Evolutionary conservation across 257 asterid species (phyloP), one percentile per base, ranked within the genome.

Genomic region (Rhazya stricta): DNA sequence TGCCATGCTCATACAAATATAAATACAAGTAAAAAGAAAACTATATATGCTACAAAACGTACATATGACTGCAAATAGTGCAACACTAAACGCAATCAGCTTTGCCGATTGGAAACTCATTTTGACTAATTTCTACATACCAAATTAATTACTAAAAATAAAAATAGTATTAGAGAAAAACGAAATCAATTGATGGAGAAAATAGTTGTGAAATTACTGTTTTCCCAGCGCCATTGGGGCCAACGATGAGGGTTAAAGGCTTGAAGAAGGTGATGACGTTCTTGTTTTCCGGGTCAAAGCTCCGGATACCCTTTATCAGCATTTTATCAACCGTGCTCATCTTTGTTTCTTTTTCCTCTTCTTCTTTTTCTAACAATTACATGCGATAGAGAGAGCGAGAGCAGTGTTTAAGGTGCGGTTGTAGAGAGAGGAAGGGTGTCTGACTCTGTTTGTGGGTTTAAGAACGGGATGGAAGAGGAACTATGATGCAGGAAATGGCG

Each of bases 221-320:
- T 89, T 94, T 94, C 23, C 99, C 99, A 48, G 99, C 99, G 65
- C 99, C 99, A 63, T 94, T 94, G 75, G 97, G 85, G 65, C 99
- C 99, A 25, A 94, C 99, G 81, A 94, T 94, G 83, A 94, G 95
- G 60, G 99, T 94, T 83, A 94, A 72, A 63, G 99, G 99, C 83
- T 65, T 88, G 89, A 86, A 92, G 84, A 94, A 94, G 65, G 99
- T 87, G 84, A 94, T 86, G 80, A 94, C 99, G 76, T 94, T 89
- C 84, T 88, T 90, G 85, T 94, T 94, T 67, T 94, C 98, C 84
- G 99, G 99, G 88, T 94, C 99, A 84, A 94, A 94, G 83, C 99
- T 94, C 89, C 99, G 96, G 88, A 94, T 94, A 37, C 99, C 99
- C 87, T 94, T 94, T 29, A 94, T 94, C 85, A 94, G 84, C 99